phyloP scores from a whole-genome alignment of 192 early-diverging fungal species.

The Podila epicladia region DNA sequence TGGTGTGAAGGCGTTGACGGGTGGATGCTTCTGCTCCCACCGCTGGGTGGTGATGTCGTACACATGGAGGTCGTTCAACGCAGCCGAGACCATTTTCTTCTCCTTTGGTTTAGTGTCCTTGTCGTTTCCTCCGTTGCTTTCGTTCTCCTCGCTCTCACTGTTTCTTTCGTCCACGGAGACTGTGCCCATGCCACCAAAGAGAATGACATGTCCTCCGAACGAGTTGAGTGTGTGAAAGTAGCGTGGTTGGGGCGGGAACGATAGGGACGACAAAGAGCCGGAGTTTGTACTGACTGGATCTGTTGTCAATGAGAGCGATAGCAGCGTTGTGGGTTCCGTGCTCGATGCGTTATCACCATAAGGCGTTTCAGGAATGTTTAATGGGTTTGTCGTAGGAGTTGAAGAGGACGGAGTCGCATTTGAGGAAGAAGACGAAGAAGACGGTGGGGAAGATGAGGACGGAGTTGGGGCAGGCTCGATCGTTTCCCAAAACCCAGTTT shows the following conservation, averaged over 20 bases:
- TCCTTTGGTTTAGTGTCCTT: neutral
- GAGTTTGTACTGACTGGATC: conserved; percentile 11
- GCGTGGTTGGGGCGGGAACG: conserved; percentile 7
- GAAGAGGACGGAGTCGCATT: neutral
- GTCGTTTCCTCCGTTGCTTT: neutral
- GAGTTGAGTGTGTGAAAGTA: conserved; percentile 23
- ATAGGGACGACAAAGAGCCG: neutral
- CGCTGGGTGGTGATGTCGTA: conserved; percentile 17
- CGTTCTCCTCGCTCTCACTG: neutral
- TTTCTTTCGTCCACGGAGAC: neutral
- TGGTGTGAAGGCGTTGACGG: conserved; percentile 11
- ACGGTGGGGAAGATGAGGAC: neutral
- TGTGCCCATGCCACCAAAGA: conserved; percentile 22
- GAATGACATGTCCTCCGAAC: conserved; percentile 7
- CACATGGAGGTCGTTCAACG: conserved; percentile 16
- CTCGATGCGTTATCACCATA: neutral
- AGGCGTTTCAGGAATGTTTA: neutral
- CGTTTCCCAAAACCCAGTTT: conserved; percentile 9
- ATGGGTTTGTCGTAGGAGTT: neutral
- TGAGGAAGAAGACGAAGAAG: neutral
- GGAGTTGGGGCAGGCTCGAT: neutral
- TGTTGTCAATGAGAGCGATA: conserved; percentile 18
- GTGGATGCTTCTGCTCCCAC: conserved; percentile 19
- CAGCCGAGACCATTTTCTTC: neutral
- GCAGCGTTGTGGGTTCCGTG: conserved; percentile 8